A percentile compares a stretch with the other conserved stretches of the same genome.
phyloP scores from a whole-genome alignment of 2,329 filamentous ascomycete species.

The Colletotrichum tabaci region DNA sequence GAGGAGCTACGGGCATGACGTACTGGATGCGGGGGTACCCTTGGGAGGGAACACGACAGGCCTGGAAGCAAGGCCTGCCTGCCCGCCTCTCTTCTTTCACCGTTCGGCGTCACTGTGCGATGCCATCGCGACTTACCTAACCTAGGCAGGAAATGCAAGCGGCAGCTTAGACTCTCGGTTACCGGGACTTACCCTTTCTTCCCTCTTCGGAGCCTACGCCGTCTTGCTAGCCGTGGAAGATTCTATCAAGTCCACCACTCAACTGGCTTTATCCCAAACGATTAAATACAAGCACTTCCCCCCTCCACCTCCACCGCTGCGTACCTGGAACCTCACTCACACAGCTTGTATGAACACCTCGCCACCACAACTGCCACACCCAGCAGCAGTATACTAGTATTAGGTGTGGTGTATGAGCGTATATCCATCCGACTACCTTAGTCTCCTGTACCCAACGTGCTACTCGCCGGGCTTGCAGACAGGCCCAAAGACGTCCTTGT shows the following conservation, averaged over 20 bases:
- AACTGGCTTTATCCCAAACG: neutral
- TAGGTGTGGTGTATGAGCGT: slow-evolving; percentile 10
- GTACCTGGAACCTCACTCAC: slow-evolving; percentile 21
- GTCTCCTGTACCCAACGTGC: neutral
- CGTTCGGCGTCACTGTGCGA: slow-evolving; percentile 33
- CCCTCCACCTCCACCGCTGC: neutral
- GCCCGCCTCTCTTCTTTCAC: slow-evolving; percentile 8
- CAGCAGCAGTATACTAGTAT: neutral
- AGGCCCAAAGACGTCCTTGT: slow-evolving; percentile 12
- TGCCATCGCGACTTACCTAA: slow-evolving; percentile 34
- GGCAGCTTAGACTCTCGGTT: neutral
- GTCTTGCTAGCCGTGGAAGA: slow-evolving; percentile 23
- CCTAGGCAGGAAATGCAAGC: too few relatives aligned
- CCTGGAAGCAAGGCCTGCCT: slow-evolving; percentile 20
- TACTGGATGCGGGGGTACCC: slow-evolving; percentile 34
- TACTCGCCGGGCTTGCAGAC: slow-evolving; percentile 5
- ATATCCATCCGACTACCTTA: slow-evolving; percentile 24
- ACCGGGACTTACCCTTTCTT: neutral
- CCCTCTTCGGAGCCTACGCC: slow-evolving; percentile 23
- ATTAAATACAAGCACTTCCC: slow-evolving; percentile 31
- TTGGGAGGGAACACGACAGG: slow-evolving; percentile 1
- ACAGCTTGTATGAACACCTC: slow-evolving; percentile 3
- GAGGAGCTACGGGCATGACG: slow-evolving; percentile 41
- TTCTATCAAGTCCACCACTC: slow-evolving; percentile 30
- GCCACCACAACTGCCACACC: neutral